phyloP scores from a whole-genome alignment of 1,284 basidiomycete genomes.

The Heimioporus retisporus region DNA sequence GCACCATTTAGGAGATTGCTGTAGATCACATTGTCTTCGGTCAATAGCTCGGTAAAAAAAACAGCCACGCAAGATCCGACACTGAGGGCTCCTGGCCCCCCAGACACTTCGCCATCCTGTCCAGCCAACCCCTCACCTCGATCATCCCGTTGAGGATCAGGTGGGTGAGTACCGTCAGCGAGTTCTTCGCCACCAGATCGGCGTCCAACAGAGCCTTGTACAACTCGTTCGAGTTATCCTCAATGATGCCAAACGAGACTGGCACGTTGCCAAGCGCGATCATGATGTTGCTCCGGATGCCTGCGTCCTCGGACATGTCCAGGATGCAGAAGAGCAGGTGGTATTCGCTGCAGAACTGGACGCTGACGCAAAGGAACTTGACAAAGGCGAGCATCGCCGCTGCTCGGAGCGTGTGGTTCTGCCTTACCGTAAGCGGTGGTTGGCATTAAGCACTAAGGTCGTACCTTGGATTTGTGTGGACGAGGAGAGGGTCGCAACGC shows the following conservation, averaged over 20 bases:
- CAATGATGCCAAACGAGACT: slow-evolving; percentile 97
- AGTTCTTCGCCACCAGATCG: slow-evolving; percentile 96
- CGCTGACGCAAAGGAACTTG: slow-evolving; percentile 98
- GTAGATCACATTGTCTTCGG: slow-evolving; percentile 64
- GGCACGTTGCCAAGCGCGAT: too few species aligned
- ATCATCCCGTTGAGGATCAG: slow-evolving; percentile 97
- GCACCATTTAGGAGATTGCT: too few species aligned
- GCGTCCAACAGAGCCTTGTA: slow-evolving; percentile 94
- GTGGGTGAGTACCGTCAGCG: slow-evolving; percentile 98
- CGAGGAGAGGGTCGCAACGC: slow-evolving; percentile 90
- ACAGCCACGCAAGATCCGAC: slow-evolving; percentile 94
- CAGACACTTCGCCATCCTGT: slow-evolving; percentile 99
- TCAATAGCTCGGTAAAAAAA: slow-evolving; percentile 97
- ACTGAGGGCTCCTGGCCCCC: slow-evolving; percentile 95
- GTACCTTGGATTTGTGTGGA: slow-evolving; percentile 88
- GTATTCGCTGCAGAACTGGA: slow-evolving; percentile 93
- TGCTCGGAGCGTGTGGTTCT: slow-evolving; percentile 90
- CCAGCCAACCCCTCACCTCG: slow-evolving; percentile 98
- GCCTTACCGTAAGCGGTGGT: slow-evolving; percentile 20
- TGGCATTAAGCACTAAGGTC: not conserved
- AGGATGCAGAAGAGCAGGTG: slow-evolving; percentile 96
- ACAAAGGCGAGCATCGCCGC: slow-evolving; percentile 92
- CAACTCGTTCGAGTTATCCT: slow-evolving; percentile 96
- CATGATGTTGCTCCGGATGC: slow-evolving; percentile 95
- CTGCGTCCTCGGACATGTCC: slow-evolving; percentile 90